Base-by-base conservation (phyloP, 1,284 basidiomycete species). In the Ustilago curta region DNA sequence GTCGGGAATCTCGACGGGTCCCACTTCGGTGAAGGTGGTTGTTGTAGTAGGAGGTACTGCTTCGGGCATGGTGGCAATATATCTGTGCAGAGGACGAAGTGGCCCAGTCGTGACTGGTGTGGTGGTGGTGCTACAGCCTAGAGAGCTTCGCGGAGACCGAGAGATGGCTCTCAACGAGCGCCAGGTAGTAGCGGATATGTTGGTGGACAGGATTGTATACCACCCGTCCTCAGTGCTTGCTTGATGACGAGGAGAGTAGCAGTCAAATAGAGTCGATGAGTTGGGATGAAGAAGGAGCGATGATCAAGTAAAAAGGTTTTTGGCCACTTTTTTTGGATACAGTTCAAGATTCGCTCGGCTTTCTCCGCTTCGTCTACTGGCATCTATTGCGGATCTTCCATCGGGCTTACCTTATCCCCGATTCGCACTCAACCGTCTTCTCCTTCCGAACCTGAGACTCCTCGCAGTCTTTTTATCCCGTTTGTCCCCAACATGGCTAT, bases 31-130 rank as follows among this genome's bases (percentile, higher is more conserved):
- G 19, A 35, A 44, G 45, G 53, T n/a, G 3, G 52, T 7, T 0
- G 50, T 16, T 3, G 63, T 27, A 0, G 53, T 32, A 2, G 59
- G 43, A 2, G 59, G 43, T 9, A 69, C 56, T 4, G 66, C 62
- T 57, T 74, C 71, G 9, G 66, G 71, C 71, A 74, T 74, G 23
- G n/a, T 69, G 29, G 7, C 19, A 6, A 39, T 8, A n/a, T 16
- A 7, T 42, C 6, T 21, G 18, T 19, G 37, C 29, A 31, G 40
- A 14, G 27, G 37, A 29, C 21, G 45, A 6, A 39, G 32, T 35
- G 27, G 55, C 8, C 21, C 35, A 40, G 5, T 8, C 23, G 39
- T n/a, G 47, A 27, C 23, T 16, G 31, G 25, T 21, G 6, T 27
- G 16, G 32, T 45, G 18, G 27, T 25, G 31, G 3, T n/a, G n/a